These are phyloP conservation scores for Echites panduratus DNA, from an alignment of 257 asterid species.

Conservation along the genomic window DNA sequence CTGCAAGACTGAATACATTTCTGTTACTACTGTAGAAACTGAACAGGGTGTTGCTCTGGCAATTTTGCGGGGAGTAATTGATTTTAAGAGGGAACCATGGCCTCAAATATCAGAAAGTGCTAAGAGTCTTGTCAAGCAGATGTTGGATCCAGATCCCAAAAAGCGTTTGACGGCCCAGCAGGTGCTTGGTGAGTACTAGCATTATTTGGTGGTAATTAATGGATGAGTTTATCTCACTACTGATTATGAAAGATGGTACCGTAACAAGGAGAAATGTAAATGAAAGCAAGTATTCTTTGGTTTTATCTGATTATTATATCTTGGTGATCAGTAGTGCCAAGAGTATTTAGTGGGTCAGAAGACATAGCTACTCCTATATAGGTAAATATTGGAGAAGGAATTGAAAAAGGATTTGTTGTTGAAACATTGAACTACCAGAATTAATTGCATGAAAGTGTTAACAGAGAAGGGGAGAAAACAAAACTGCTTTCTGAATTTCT, in stretches of 20 bases:
- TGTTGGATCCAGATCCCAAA: constrained; percentile 76
- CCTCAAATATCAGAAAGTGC: constrained; percentile 85
- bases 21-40: constrained; percentile 45
- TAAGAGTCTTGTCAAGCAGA: constrained; percentile 73
- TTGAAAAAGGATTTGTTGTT: not conserved
- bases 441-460: not conserved
- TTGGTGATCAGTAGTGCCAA: not conserved
- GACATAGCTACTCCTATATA: not conserved
- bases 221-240: not conserved
- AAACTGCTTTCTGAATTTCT: not conserved
- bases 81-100: constrained; percentile 95
- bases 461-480: not conserved
- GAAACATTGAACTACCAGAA: not conserved
- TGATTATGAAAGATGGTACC: not conserved
- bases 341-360: not conserved
- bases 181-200: constrained; percentile 67
- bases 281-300: not conserved
- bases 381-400: not conserved
- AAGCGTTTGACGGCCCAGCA: constrained; percentile 91
- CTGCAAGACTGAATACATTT: constrained; percentile 11
- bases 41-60: constrained; percentile 97
- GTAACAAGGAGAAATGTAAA: not conserved
- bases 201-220: not conserved
- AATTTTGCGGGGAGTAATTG: constrained; percentile 73
- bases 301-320: not conserved